Base-by-base conservation (phyloP, 768 basidiomycete genomes). In the Sporobolomyces pararoseus region DNA sequence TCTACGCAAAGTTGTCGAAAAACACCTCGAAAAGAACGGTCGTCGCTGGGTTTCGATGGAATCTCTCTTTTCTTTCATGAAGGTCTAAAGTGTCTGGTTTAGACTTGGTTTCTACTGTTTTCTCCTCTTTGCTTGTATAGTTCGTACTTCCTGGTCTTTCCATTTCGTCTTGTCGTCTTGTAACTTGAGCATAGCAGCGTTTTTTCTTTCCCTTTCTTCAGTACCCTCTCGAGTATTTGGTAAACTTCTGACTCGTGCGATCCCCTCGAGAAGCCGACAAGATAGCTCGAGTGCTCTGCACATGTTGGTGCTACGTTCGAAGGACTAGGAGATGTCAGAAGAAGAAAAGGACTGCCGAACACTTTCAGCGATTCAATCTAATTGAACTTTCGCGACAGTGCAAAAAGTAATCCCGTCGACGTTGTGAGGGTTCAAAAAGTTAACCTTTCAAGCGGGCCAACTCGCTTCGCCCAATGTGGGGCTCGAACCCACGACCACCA, bases 1-100 rank as follows among this genome's bases (percentile, higher is more conserved):
- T 7, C 83, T 97, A 80, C 78, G 79, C 0, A 78, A 75, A 0
- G 85, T 86, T 23, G 87, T 90, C 0, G 83, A 89, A 66, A 87
- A 86, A 77, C 90, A 96, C 77, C 83, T 97, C n/a, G 83, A 90
- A 70, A 86, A 87, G 77, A 92, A 88, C 79, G 94, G 90, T 44
- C 83, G 94, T 72, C 85, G 91, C 66, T 98, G 90, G 88, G 90
- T 99, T 23, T 86, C 90, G 74, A 83, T 99, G 74, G 82, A 83
- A 44, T 77, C 82, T 6, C 81, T 99, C 61, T 98, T 99, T 80
- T 86, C 89, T 35, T 88, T 86, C 57, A 66, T 73, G 70, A 59
- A 46, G 42, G 39, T 59, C 19, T 59, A 19, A 39, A 23, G 21
- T 12, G 46, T 12, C 14, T 9, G 39, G 39, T 34, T 34, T 32